phyloP scores from a whole-genome alignment of 2,329 filamentous ascomycete species.

The Sporothrix sp. region DNA sequence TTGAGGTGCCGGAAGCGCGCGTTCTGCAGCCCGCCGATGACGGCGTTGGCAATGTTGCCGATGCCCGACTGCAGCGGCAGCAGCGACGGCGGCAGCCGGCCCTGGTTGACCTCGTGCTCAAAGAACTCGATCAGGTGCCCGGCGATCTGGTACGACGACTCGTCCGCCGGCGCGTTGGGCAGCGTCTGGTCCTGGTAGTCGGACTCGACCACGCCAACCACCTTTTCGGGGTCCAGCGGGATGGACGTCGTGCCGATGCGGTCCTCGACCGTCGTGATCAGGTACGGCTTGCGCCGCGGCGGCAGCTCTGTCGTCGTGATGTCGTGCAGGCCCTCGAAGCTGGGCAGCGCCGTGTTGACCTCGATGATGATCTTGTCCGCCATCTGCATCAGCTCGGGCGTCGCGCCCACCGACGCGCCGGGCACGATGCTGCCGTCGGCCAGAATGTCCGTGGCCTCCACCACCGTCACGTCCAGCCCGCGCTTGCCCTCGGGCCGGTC shows the following conservation, averaged over 20 bases:
- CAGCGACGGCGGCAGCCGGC: conserved; percentile 65
- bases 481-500: conserved; percentile 63
- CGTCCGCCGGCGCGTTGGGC: conserved; percentile 69
- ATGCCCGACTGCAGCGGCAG: conserved; percentile 59
- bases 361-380: conserved; percentile 91
- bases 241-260: conserved; percentile 76
- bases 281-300: conserved; percentile 70
- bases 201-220: conserved; percentile 75
- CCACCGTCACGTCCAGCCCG: conserved; percentile 70
- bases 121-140: conserved; percentile 70
- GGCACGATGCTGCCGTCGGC: conserved; percentile 84
- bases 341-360: conserved; percentile 78
- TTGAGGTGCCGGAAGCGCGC: conserved; percentile 80
- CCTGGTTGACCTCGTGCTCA: conserved; percentile 72
- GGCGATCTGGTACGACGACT: conserved; percentile 61
- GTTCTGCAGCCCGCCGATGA: conserved; percentile 70
- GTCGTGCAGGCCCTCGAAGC: conserved; percentile 80
- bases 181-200: conserved; percentile 69
- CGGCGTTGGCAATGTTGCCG: conserved; percentile 87
- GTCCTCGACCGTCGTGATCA: conserved; percentile 78
- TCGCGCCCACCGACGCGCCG: conserved; percentile 75
- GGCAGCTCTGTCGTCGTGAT: conserved; percentile 84
- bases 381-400: conserved; percentile 79
- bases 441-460: conserved; percentile 79
- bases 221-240: conserved; percentile 70